Percentiles rank a stretch among this genome's conserved stretches.
These are phyloP conservation scores for Xylaria bambusicola DNA, from an alignment of 495 filamentous ascomycete species.

Conservation along the genomic window DNA sequence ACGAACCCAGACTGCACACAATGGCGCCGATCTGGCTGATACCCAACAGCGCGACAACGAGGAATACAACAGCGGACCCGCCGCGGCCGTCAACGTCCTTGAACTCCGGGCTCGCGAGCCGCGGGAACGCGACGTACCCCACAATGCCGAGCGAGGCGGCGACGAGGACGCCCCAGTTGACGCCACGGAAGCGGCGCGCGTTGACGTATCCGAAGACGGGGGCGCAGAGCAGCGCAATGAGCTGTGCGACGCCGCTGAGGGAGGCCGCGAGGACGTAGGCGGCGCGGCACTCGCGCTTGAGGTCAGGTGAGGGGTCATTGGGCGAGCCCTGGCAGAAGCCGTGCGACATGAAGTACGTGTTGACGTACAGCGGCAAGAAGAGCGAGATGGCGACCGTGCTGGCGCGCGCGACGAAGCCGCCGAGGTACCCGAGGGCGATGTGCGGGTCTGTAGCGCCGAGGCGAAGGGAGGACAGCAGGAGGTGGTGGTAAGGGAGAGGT, in stretches of 20 bases:
- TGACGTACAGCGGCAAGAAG: slow-evolving; percentile 90
- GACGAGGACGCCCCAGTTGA: slow-evolving; percentile 73
- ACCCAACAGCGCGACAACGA: slow-evolving; percentile 78
- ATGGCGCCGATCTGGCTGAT: slow-evolving; percentile 94
- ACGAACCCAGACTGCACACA: slow-evolving; percentile 84
- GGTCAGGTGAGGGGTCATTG: slow-evolving; percentile 60
- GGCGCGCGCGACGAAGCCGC: slow-evolving; percentile 91
- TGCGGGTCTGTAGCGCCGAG: slow-evolving; percentile 74
- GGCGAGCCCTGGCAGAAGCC: slow-evolving; percentile 71
- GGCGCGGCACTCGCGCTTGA: slow-evolving; percentile 76
- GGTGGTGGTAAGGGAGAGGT: slow-evolving; percentile 48
- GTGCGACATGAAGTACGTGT: slow-evolving; percentile 80
- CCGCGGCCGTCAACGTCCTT: slow-evolving; percentile 56
- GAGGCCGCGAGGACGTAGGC: slow-evolving; percentile 86
- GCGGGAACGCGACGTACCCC: slow-evolving; percentile 74
- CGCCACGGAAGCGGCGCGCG: slow-evolving; percentile 55
- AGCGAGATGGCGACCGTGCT: slow-evolving; percentile 94
- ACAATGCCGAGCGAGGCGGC: slow-evolving; percentile 70
- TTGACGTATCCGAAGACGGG: slow-evolving; percentile 84
- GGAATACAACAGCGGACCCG: slow-evolving; percentile 66
- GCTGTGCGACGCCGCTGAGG: slow-evolving; percentile 83
- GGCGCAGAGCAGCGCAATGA: slow-evolving; percentile 80
- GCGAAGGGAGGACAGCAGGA: slow-evolving; percentile 63
- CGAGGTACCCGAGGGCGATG: slow-evolving; percentile 86
- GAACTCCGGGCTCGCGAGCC: slow-evolving; percentile 69